Evolutionary conservation across 768 basidiomycete genomes (phyloP), one percentile per base, ranked within the genome.

Genomic region (Lyophyllum shimeji): DNA sequence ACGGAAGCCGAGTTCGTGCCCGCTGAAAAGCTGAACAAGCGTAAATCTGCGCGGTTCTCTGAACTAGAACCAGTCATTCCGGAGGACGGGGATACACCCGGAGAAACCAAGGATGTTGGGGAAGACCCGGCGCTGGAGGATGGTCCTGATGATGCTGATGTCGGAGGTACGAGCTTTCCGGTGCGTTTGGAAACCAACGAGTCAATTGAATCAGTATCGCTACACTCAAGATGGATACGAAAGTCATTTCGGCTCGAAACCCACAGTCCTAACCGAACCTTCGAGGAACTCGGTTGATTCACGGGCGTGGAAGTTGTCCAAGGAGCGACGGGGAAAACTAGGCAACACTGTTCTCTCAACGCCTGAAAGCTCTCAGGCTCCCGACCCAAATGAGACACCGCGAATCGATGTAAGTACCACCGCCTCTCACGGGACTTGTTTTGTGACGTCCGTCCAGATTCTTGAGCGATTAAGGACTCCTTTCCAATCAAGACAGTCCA

Each of bases 11-110:
- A 79, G 27, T 74, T 74, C 56, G 69, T 76, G 0, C 74, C 78
- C 17, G 53, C 76, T 1, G 76, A 77, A 63, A 93, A 92, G 66
- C 76, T 90, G 46, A 91, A 92, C 75, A 89, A 85, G 67, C 78
- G 84, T 50, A 83, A 79, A 62, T 67, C 72, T 20, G 67, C 76
- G 56, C 66, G 65, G 50, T 73, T 79, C 52, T 60, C 66, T 25
- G 70, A 71, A 47, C 42, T 55, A 13, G 63, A 54, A 56, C 58
- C 57, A 17, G 46, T 25, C 25, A 20, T 34, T 5, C 43, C 47
- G 20, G 23, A 25, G 40, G 44, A 59, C 59, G 46, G 56, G 11
- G 23, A 42, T 48, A 34, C 15, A 37, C 25, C 51, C 2, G 45
- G 45, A 46, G 37, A 42, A 27, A 47, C 34, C 47, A 53, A 24